phyloP scores from a whole-genome alignment of 192 early-diverging fungal genomes.

The Globomyces pollinis-pini region DNA sequence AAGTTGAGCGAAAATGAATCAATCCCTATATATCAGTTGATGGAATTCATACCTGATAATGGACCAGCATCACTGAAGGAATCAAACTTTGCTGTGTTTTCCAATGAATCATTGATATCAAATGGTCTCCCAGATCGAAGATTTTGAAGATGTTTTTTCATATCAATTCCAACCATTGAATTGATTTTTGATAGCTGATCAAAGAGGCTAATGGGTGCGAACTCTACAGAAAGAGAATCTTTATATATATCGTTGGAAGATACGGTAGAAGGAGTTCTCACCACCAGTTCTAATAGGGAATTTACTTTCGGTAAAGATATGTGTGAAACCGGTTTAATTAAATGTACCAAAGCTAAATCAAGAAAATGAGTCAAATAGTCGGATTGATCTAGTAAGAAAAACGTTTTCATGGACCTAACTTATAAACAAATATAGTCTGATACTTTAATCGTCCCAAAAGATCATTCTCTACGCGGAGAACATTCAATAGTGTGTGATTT shows the following conservation, averaged over 20 bases:
- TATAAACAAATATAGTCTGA: constrained; percentile 14
- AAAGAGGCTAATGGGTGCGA: constrained; percentile 53
- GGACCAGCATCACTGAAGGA: neutral
- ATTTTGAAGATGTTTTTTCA: constrained; percentile 15
- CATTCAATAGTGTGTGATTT: constrained; percentile 73
- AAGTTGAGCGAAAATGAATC: constrained; percentile 75
- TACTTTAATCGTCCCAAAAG: constrained; percentile 67
- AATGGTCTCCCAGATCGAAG: constrained; percentile 3
- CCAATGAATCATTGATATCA: constrained; percentile 3
- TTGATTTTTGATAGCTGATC: constrained; percentile 69
- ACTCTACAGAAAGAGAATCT: constrained; percentile 76
- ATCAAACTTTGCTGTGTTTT: neutral
- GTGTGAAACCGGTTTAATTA: constrained; percentile 62
- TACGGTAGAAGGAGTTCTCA: constrained; percentile 80
- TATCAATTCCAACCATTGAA: constrained; percentile 49
- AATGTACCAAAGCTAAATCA: constrained; percentile 72
- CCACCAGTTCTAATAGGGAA: constrained; percentile 77
- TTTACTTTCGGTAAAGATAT: constrained; percentile 67
- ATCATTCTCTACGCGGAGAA: constrained; percentile 72
- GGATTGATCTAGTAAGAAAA: constrained; percentile 85
- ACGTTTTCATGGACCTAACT: constrained; percentile 79
- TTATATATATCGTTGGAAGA: constrained; percentile 62
- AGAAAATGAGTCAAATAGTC: constrained; percentile 93
- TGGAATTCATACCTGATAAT: too few relatives aligned
- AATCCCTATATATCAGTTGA: too few relatives aligned